phyloP scores from a whole-genome alignment of 139 green algal species.

The Coccomyxa sp. region DNA sequence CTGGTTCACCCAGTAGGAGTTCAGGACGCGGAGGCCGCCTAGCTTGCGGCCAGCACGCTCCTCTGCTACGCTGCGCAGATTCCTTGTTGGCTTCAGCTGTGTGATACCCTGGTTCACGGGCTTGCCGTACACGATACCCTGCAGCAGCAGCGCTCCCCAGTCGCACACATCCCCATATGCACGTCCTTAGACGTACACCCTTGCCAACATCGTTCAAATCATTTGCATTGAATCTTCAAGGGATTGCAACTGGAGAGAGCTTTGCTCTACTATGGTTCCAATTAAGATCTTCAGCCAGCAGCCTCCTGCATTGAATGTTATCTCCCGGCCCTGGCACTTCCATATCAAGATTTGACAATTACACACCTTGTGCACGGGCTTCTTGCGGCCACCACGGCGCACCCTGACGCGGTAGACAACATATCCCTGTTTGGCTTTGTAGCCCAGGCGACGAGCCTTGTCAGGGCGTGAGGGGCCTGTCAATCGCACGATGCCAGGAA shows the following conservation, averaged over 20 bases:
- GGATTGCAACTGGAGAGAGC: no score
- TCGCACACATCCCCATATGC: background rate
- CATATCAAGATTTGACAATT: no score
- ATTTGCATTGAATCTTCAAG: no score
- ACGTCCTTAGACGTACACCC: no score
- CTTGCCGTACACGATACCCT: constrained; percentile 98
- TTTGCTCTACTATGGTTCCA: no score
- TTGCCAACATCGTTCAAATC: no score
- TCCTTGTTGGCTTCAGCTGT: constrained; percentile 94
- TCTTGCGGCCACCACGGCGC: constrained; percentile 94
- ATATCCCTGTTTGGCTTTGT: constrained; percentile 97
- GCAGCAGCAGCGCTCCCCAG: constrained; percentile 4
- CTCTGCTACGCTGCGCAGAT: constrained; percentile 90
- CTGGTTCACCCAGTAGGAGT: constrained; percentile 99
- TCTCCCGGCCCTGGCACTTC: no score
- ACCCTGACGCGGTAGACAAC: constrained; percentile 96
- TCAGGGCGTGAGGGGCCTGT: constrained; percentile 86
- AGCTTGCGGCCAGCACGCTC: constrained; percentile 92
- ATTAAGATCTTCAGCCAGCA: no score
- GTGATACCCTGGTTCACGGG: constrained; percentile 95
- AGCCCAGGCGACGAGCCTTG: constrained; percentile 96
- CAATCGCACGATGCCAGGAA: constrained; percentile 85
- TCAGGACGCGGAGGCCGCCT: constrained; percentile 93
- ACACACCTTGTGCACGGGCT: constrained; percentile 86
- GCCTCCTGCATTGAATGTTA: no score